A percentile compares a stretch with the other conserved stretches of the same genome.
Evolutionary conservation across 2,329 filamentous ascomycete genomes (phyloP).

Genomic region (Nigrograna mackinnonii): DNA sequence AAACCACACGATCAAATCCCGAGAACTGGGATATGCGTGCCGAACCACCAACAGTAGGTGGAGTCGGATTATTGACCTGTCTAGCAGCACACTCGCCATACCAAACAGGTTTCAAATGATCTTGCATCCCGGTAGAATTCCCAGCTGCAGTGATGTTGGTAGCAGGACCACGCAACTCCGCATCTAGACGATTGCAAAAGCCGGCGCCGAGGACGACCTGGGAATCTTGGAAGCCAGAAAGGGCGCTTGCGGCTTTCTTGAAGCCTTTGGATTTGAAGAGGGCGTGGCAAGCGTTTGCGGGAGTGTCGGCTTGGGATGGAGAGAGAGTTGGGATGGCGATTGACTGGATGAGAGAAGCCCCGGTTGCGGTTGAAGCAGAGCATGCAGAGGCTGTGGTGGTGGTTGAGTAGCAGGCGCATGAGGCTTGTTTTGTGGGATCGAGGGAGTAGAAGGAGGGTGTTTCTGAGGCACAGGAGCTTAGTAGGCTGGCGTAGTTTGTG

Average conservation of each 20-base stretch:
- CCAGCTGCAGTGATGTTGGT: no score
- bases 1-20: no score
- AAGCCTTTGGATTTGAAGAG: constrained; percentile 11
- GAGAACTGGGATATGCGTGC: no score
- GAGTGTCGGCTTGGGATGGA: constrained; percentile 6
- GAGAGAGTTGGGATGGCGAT: constrained; percentile 6
- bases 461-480: constrained; percentile 9
- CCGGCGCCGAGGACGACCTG: constrained; percentile 4
- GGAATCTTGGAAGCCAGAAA: constrained; percentile 5
- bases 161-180: no score
- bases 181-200: constrained; percentile 10
- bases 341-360: not conserved
- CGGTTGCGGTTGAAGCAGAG: not conserved
- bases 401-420: constrained; percentile 13
- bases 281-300: constrained; percentile 7
- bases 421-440: constrained; percentile 11
- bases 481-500: constrained; percentile 12
- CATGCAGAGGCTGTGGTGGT: not conserved
- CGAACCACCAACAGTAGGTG: no score
- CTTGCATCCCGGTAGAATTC: no score
- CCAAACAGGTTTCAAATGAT: no score
- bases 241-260: constrained; percentile 2
- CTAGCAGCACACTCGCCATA: no score
- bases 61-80: no score
- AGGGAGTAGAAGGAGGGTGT: constrained; percentile 12